These are phyloP conservation scores for Fraxinus latifolia DNA, from an alignment of 305 asterid species.

Conservation along the genomic window DNA sequence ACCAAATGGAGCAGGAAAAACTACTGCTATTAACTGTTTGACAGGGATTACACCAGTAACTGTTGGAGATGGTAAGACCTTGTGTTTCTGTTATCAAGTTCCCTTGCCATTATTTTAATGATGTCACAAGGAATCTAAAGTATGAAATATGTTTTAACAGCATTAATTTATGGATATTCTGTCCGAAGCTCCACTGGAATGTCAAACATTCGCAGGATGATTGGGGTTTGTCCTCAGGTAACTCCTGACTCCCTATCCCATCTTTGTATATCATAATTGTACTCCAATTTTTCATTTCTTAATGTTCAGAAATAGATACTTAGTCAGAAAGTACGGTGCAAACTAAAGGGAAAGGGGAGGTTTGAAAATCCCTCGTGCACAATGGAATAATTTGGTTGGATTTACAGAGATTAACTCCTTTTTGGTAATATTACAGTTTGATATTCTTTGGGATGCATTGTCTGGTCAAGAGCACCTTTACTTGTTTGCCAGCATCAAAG, in stretches of 20 bases:
- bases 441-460: conserved; percentile 85
- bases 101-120: conserved; percentile 12
- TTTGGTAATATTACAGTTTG: conserved; percentile 55
- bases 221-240: conserved; percentile 98
- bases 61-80: conserved; percentile 78
- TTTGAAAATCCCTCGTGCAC: not conserved
- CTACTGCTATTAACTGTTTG: conserved; percentile 83
- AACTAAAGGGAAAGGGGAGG: conserved; percentile 13
- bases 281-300: conserved; percentile 19
- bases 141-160: conserved; percentile 42
- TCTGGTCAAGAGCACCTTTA: conserved; percentile 86
- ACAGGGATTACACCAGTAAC: conserved; percentile 91
- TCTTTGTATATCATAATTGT: conserved; percentile 1
- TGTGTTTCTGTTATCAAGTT: conserved; percentile 3
- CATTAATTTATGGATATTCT: conserved; percentile 77
- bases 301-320: not conserved
- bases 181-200: conserved; percentile 71
- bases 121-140: conserved; percentile 15
- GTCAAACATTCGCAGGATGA: conserved; percentile 72
- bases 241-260: conserved; percentile 4
- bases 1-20: conserved; percentile 97
- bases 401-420: conserved; percentile 22
- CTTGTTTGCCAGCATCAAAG: conserved; percentile 88
- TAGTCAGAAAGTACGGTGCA: not conserved
- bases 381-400: not conserved